These are phyloP conservation scores for Xylariaceae sp. DNA, from an alignment of 2,329 filamentous ascomycete species.

Conservation along the genomic window DNA sequence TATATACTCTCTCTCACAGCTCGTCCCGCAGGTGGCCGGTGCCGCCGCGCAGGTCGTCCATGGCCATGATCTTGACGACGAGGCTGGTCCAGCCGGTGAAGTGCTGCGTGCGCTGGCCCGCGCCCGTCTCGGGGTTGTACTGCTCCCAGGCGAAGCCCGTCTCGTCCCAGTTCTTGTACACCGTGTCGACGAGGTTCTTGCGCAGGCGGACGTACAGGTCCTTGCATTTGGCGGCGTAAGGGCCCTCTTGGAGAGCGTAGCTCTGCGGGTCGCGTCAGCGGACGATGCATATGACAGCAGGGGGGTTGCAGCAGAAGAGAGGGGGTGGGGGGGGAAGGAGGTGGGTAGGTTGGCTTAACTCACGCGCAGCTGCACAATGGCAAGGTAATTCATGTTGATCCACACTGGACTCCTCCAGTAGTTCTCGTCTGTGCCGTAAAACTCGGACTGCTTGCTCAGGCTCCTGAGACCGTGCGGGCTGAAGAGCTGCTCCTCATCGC, in stretches of 20 bases:
- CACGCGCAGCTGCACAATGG: conserved; percentile 70
- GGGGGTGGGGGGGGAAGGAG: too few relatives aligned
- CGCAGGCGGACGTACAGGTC: conserved; percentile 70
- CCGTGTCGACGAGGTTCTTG: conserved; percentile 78
- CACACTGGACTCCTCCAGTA: conserved; percentile 95
- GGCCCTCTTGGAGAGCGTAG: conserved; percentile 57
- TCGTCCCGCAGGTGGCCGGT: conserved; percentile 34
- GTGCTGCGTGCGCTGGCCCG: conserved; percentile 92
- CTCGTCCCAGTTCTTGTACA: conserved; percentile 79
- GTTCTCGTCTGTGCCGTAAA: conserved; percentile 88
- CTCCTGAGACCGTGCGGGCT: conserved; percentile 83
- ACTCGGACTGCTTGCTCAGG: conserved; percentile 71
- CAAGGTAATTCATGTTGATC: conserved; percentile 94
- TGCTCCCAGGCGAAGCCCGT: conserved; percentile 99
- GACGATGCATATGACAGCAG: conserved; percentile 3
- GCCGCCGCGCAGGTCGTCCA: conserved; percentile 58
- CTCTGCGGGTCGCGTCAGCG: conserved; percentile 35
- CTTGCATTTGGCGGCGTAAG: conserved; percentile 60
- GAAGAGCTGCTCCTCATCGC: conserved; percentile 80
- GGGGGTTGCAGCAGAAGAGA: too few relatives aligned
- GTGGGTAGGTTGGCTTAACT: conserved; percentile 27
- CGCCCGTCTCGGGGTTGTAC: conserved; percentile 88
- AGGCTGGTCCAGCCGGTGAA: conserved; percentile 99
- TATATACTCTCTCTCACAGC: conserved; percentile 33
- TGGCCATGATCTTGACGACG: conserved; percentile 94